Conservation (phyloP, 305 asterid species). For the Stenogyne calaminthoides region DNA sequence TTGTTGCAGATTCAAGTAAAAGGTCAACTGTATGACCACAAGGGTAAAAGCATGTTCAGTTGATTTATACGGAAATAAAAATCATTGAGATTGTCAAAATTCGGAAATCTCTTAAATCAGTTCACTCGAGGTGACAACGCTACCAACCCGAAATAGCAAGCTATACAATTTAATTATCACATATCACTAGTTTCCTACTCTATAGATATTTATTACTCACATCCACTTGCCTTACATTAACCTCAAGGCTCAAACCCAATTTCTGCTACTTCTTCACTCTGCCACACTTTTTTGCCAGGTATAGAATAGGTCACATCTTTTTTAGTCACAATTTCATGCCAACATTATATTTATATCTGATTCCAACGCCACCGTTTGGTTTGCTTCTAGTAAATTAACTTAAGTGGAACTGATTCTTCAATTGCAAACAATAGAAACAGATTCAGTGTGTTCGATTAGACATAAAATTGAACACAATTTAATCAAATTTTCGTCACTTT, state of each 20-base stretch:
- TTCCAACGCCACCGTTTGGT: background rate
- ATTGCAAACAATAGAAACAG: background rate
- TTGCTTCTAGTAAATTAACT: background rate
- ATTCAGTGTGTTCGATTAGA: background rate
- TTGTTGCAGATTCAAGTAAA: slow-evolving; percentile 14
- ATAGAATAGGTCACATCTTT: background rate
- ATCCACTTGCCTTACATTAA: background rate
- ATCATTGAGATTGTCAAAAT: background rate
- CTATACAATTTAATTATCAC: slow-evolving; percentile 1
- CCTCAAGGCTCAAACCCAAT: background rate
- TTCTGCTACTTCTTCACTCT: background rate
- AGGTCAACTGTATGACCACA: background rate
- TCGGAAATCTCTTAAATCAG: background rate
- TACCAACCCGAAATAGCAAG: background rate
- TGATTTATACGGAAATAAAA: background rate
- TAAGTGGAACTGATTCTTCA: background rate
- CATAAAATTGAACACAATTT: background rate
- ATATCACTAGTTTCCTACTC: background rate
- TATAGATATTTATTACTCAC: background rate
- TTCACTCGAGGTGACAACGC: background rate
- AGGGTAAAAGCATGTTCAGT: background rate
- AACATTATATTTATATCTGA: background rate
- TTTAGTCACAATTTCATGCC: background rate
- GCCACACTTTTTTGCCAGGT: background rate
- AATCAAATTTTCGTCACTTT: background rate